Conservation (phyloP, 345 rosid genomes). For the Carallia pectinifolia region DNA sequence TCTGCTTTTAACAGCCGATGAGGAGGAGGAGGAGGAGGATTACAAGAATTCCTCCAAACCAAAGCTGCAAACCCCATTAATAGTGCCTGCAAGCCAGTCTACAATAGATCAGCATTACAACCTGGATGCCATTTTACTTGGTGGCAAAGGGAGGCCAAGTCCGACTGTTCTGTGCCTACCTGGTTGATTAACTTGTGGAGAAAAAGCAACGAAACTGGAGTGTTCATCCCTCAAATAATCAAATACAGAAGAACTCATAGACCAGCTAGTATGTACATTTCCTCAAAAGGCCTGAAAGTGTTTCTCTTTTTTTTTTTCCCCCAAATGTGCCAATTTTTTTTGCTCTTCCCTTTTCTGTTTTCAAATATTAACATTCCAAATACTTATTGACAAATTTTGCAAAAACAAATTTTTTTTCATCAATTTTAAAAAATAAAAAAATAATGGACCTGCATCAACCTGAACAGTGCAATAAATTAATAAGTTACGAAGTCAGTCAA, state of each 20-base stretch:
- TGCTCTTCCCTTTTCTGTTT: too few species aligned
- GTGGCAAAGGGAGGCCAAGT: constrained; percentile 12
- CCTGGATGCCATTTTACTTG: constrained; percentile 31
- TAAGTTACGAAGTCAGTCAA: too few species aligned
- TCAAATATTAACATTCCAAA: too few species aligned
- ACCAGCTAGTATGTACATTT: constrained; percentile 23
- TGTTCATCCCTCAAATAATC: constrained; percentile 45
- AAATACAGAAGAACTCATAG: constrained; percentile 17
- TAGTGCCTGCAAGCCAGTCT: background rate
- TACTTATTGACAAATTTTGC: too few species aligned
- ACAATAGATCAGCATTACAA: constrained; percentile 14
- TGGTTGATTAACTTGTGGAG: constrained; percentile 34
- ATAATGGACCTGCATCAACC: too few species aligned
- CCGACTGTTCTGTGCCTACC: constrained; percentile 14
- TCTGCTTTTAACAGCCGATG: constrained; percentile 45
- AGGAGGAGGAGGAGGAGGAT: constrained; percentile 18
- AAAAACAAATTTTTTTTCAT: too few species aligned
- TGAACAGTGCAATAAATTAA: too few species aligned
- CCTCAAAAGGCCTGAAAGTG: too few species aligned
- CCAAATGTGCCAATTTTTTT: background rate
- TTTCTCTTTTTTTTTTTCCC: background rate
- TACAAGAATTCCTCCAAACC: background rate
- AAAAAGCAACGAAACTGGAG: constrained; percentile 49
- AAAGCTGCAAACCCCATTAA: background rate
- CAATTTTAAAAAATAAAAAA: too few species aligned